Evolutionary conservation across 768 basidiomycete species (phyloP).

Genomic region (Leccinellum luteum): DNA sequence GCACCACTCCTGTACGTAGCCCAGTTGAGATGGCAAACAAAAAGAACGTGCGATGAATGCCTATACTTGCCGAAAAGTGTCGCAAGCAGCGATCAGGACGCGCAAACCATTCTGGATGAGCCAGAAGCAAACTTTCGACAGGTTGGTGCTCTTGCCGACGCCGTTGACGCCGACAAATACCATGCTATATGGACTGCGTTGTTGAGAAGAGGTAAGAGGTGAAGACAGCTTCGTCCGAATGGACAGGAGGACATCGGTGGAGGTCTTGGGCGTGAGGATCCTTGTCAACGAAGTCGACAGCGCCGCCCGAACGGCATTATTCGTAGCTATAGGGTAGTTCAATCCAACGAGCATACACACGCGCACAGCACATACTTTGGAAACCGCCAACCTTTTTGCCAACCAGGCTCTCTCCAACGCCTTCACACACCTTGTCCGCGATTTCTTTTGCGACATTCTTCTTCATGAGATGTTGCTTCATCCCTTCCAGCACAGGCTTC

Average conservation of each 20-base stretch:
- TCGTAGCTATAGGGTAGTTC: conserved; percentile 58
- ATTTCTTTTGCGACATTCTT: conserved; percentile 99
- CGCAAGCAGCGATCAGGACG: conserved; percentile 97
- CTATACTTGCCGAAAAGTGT: conserved; percentile 79
- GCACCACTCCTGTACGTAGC: conserved; percentile 72
- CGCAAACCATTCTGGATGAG: conserved; percentile 91
- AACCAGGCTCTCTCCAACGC: conserved; percentile 84
- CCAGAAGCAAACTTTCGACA: conserved; percentile 99
- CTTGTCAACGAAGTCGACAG: conserved; percentile 86
- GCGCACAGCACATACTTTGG: conserved; percentile 56
- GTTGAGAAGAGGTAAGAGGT: conserved; percentile 68
- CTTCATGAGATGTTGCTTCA: conserved; percentile 98
- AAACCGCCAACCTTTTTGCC: conserved; percentile 92
- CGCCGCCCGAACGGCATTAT: conserved; percentile 77
- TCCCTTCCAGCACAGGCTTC: conserved; percentile 83
- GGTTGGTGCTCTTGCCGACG: conserved; percentile 97
- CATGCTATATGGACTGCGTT: conserved; percentile 85
- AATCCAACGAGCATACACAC: not conserved
- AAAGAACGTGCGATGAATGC: not conserved
- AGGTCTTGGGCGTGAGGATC: conserved; percentile 94
- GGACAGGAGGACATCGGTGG: conserved; percentile 92
- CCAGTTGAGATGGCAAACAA: not conserved
- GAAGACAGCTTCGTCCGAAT: conserved; percentile 86
- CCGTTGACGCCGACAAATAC: conserved; percentile 99
- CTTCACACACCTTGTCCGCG: conserved; percentile 90